Evolutionary conservation across 2,329 filamentous ascomycete genomes (phyloP), one percentile per base, ranked within the genome.

Genomic region (Lachnellula subtilissima): DNA sequence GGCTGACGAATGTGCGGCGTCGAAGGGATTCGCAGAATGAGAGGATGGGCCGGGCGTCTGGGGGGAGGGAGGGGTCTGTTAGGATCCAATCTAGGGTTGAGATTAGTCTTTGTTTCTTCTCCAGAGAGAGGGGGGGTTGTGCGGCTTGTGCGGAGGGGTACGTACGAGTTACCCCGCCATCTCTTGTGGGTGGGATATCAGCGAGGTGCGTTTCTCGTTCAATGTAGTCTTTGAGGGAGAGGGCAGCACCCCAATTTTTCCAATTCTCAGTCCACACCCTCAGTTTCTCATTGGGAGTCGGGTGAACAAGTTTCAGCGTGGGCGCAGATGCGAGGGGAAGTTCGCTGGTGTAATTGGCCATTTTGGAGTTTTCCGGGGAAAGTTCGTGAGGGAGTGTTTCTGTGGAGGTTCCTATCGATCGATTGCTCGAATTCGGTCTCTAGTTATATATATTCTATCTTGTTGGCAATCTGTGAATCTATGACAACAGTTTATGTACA

Each of bases 11-110:
- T 5, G 81, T 80, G 32, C 75, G 75, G 71, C 88, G 88, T 57
- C 78, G 78, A 52, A 86, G 75, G 9, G 81, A 80, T 71, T 89
- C 86, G 68, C 84, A 87, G 28, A 80, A 82, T 3, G 83, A 82
- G 22, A 87, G 76, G 28, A 89, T 74, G 4, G 77, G 80, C 25
- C 82, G 77, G 17, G 71, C 62, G 25, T 75, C 69, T 0, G 74
- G 72, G 2, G 70, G 59, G 48, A 70, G 57, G 40, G 65, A 54
- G 50, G 64, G 62, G 54, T 81, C 75, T 4, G 84, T 85, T 32
- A 89, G 76, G 53, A 88, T 79, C 86, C 86, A 88, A 61, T 80
- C 55, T 57, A 43, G 15, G 19, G 45, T 9, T 12, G 17, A 48
- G 43, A 22, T 48, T 14, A 48, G 23, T 17, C 19, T 42, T 11